A percentile compares a stretch with the other conserved stretches of the same genome.
Conservation (phyloP, 768 basidiomycete genomes). For the Rhizopogon sp. region DNA sequence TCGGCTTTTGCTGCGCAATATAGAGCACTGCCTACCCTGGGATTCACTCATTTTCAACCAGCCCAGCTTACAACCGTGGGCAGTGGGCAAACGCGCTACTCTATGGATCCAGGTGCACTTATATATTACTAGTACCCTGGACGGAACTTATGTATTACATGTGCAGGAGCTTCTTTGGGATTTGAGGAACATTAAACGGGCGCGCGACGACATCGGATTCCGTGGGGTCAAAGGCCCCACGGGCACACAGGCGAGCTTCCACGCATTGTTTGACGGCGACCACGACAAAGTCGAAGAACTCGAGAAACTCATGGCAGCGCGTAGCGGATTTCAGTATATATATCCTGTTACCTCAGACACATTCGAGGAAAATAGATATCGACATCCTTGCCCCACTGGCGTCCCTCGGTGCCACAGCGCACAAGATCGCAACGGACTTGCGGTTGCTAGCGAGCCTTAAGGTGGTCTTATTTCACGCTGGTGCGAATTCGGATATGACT, state of each 20-base stretch:
- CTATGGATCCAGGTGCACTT: conserved; percentile 83
- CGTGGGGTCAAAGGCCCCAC: conserved; percentile 99
- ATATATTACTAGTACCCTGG: not conserved
- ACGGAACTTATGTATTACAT: not conserved
- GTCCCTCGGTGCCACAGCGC: conserved; percentile 89
- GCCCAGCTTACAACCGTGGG: conserved; percentile 98
- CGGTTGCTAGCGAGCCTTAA: conserved; percentile 92
- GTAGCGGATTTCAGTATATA: conserved; percentile 89
- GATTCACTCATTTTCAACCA: conserved; percentile 99
- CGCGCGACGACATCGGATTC: conserved; percentile 90
- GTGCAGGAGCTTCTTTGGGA: conserved; percentile 91
- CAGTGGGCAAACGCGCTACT: conserved; percentile 95
- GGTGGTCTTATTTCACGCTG: conserved; percentile 27
- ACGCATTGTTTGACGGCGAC: conserved; percentile 90
- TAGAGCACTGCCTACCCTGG: conserved; percentile 86
- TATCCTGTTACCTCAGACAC: conserved; percentile 99
- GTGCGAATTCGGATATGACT: not conserved
- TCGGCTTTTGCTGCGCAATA: conserved; percentile 81
- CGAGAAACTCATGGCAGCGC: conserved; percentile 82
- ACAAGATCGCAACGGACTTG: conserved; percentile 97
- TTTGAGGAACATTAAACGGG: conserved; percentile 85
- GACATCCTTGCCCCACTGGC: conserved; percentile 90
- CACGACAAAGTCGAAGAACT: conserved; percentile 93
- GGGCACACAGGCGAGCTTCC: conserved; percentile 95
- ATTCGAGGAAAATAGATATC: conserved; percentile 95